Base-by-base conservation (phyloP, 305 asterid species). In the Caryopteris hybrid region DNA sequence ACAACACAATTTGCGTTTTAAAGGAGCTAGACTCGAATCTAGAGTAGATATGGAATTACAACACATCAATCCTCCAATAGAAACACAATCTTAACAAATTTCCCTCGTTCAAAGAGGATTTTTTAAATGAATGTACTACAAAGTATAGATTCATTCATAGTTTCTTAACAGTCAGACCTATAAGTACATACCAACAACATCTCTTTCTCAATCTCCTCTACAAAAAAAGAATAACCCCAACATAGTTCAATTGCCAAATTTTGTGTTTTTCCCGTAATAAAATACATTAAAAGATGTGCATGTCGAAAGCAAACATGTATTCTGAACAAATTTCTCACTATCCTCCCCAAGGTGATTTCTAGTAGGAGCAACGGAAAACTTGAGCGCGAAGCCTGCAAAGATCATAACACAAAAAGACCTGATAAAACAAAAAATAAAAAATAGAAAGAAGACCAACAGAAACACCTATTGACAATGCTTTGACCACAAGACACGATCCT, bases 171-270 rank as follows among this genome's bases (percentile, higher is more conserved):
- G 16, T 17, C 20, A 46, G 42, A 7, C 47, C 66, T 17, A 57
- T 45, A 25, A 57, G 68, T 22, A 59, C 38, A 61, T 36, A n/a
- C 66, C 64, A 34, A 25, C 42, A 42, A 34, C 45, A 66, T 53
- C 71, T 43, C 57, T 46, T 52, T 25, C 68, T 18, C 38, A 54
- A 61, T 71, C 56, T 66, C 60, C 64, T 70, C 80, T 76, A 76
- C 78, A 68, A 72, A 72, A 68, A 72, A 55, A 63, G 57, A 22
- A 61, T 50, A 34, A 60, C 69, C n/a, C 8, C 45, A 72, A 67
- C 62, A 72, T 52, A 66, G 6, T 72, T 47, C 56, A 36, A 52
- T 27, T 38, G 41, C 46, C 61, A 43, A 46, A 71, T 54, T 66
- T 36, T 36, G 52, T 31, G 60, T 66, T 18, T 69, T 29, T 55